Percentiles rank a stretch among this genome's conserved stretches.
Conservation (phyloP, 768 basidiomycete species). For the Suillus subaureus region DNA sequence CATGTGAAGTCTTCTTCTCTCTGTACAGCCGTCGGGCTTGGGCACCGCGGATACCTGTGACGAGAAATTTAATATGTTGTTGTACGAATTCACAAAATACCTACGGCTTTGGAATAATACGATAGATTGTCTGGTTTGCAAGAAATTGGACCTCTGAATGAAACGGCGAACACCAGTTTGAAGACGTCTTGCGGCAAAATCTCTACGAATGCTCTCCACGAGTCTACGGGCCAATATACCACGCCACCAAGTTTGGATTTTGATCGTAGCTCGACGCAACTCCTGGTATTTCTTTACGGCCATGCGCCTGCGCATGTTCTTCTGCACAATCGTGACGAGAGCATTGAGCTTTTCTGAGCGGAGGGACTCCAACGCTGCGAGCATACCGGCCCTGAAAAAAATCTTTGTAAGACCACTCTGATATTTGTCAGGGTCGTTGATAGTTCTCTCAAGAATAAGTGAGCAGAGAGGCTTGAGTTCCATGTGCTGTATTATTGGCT, state of each 20-base stretch:
- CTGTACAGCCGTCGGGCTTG: conserved; percentile 64
- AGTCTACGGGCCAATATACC: conserved; percentile 76
- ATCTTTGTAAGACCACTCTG: conserved; percentile 97
- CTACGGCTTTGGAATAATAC: conserved; percentile 83
- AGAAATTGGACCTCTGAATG: conserved; percentile 72
- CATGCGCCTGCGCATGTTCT: conserved; percentile 90
- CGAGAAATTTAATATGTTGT: conserved; percentile 9
- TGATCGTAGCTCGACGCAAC: conserved; percentile 74
- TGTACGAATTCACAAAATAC: conserved; percentile 36
- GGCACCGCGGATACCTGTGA: conserved; percentile 70
- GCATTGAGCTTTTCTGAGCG: conserved; percentile 86
- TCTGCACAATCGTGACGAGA: conserved; percentile 94
- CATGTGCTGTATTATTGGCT: conserved; percentile 78
- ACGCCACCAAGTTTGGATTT: conserved; percentile 94
- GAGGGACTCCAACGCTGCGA: conserved; percentile 90
- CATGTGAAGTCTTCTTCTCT: conserved; percentile 56
- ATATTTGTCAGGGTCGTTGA: conserved; percentile 94
- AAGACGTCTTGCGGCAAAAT: conserved; percentile 74
- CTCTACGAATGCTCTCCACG: conserved; percentile 69
- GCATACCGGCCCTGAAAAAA: conserved; percentile 99
- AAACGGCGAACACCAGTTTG: conserved; percentile 75
- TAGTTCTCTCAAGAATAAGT: conserved; percentile 80
- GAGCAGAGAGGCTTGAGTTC: conserved; percentile 83
- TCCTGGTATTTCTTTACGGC: conserved; percentile 78
- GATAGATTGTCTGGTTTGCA: conserved; percentile 61